Evolutionary conservation across 2,329 filamentous ascomycete genomes (phyloP), one percentile per base, ranked within the genome.

Genomic region (Alternaria sp.): DNA sequence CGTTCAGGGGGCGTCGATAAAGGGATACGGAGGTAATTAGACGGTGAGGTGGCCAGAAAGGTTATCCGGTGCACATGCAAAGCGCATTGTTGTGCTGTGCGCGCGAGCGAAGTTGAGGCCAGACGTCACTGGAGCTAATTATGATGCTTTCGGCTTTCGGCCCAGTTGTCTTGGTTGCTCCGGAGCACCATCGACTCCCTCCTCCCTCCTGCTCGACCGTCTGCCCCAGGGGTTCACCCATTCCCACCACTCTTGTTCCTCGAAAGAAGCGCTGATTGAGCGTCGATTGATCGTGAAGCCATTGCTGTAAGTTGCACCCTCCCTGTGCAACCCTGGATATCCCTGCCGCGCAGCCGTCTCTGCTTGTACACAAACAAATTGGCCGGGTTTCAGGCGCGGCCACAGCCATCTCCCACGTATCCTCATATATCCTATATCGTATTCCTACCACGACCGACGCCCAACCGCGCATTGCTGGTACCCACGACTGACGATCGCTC

Each of bases 401-500:
- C 67, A 67, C 63, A 58, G 63, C 65, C 67, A 65, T 69, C 67
- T 70, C 68, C 51, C 62, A 64, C 66, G 61, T 63, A 55, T 66
- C 62, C 67, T 40, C 37, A 40, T 36, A 58, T 58, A 44, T 42
- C 56, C 23, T 33, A 58, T 58, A 44, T 42, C 56, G 23, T 28
- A 45, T 21, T 50, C 62, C 37, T 40, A 10, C 46, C 42, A 39
- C 36, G 48, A 52, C 36, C 46, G 58, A 44, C 57, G 60, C 50
- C 57, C 62, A 60, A 63, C 55, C 62, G 53, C 59, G 57, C 66
- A 54, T 61, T 58, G 39, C 58, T 55, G 53, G 59, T 36, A 46
- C 46, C 57, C 61, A 59, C 52, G 54, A 67, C 72, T 73, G 70
- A 75, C 72, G 58, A 61, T 44, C 54, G 59, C 56, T 56, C 57